These are phyloP conservation scores for Sclerotinia minor DNA, from an alignment of 2,329 filamentous ascomycete genomes.

Conservation along the genomic window DNA sequence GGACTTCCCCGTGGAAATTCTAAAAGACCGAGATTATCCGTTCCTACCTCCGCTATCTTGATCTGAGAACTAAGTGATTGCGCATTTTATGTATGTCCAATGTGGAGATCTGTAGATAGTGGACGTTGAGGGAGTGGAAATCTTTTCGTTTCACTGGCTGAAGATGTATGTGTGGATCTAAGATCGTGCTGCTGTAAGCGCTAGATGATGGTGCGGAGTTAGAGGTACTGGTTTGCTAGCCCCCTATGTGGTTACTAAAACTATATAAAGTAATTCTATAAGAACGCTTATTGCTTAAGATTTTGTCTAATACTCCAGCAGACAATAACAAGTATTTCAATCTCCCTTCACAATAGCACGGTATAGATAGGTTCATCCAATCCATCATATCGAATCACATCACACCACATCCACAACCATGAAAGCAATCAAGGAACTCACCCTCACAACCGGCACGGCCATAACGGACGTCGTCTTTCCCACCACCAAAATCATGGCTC, in stretches of 20 bases:
- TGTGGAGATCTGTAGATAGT: background rate
- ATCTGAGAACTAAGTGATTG: background rate
- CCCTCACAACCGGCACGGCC: conserved; percentile 28
- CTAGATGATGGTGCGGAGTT: background rate
- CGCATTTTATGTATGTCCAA: background rate
- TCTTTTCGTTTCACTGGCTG: background rate
- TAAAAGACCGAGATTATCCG: background rate
- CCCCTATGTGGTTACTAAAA: no score
- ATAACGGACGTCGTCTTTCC: conserved; percentile 32
- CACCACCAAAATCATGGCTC: conserved; percentile 36
- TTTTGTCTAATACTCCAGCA: no score
- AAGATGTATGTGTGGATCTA: background rate
- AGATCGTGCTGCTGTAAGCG: background rate
- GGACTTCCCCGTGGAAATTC: background rate
- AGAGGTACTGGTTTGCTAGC: no score
- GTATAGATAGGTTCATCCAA: no score
- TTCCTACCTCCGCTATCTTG: background rate
- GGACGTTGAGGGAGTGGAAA: background rate
- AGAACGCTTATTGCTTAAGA: no score
- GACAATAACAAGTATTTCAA: background rate
- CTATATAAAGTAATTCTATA: no score
- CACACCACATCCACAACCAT: conserved; percentile 26
- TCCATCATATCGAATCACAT: background rate
- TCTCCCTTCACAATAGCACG: background rate
- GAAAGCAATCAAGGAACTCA: conserved; percentile 33